Base-by-base conservation (phyloP, 192 early-diverging fungal species). In the Linnemannia zychae region DNA sequence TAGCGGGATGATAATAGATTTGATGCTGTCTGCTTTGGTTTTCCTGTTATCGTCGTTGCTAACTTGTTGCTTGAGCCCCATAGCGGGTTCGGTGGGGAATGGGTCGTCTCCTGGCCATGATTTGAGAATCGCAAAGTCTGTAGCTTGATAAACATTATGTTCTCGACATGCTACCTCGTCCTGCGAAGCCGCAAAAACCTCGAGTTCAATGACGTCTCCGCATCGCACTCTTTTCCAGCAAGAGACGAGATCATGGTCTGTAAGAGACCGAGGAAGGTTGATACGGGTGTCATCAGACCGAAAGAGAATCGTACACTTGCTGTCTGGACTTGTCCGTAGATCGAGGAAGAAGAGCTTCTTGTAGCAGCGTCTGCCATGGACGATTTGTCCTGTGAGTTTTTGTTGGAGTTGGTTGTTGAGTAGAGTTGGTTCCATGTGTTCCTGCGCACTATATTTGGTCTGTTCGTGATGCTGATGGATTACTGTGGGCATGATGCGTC, bases 271-370 rank as follows among this genome's bases (percentile, higher is more conserved):
- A 48, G 69, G 74, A 37, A 76, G 48, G 20, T 71, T 22, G 52
- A 76, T 31, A 5, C 84, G 86, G 15, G 65, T 28, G 66, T 91
- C 90, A 48, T 90, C 90, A 24, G 79, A 84, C 20, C 90, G 87
- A 75, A 91, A 85, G 20, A 89, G 75, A 22, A 91, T 67, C 44
- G 89, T 88, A 22, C 49, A 47, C 50, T 88, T 89, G 24, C 31
- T 28, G 11, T 69, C 24, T 3, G n/a, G 20, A 65, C 46, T 24
- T 33, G 78, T 81, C n/a, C 81, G 87, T 2, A 88, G 63, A 36
- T 88, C 87, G 24, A 88, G 76, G 46, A 88, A 88, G 49, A 79
- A 82, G 3, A 83, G 75, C 4, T 67, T 71, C 28, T 69, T 77
- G 67, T 83, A 83, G 50, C 87, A 88, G 53, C 77, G 75, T 38